Percentiles rank a stretch among this genome's conserved stretches.
Evolutionary conservation across 208 protist genomes (phyloP).

Genomic region (Acanthamoeba royreba): DNA sequence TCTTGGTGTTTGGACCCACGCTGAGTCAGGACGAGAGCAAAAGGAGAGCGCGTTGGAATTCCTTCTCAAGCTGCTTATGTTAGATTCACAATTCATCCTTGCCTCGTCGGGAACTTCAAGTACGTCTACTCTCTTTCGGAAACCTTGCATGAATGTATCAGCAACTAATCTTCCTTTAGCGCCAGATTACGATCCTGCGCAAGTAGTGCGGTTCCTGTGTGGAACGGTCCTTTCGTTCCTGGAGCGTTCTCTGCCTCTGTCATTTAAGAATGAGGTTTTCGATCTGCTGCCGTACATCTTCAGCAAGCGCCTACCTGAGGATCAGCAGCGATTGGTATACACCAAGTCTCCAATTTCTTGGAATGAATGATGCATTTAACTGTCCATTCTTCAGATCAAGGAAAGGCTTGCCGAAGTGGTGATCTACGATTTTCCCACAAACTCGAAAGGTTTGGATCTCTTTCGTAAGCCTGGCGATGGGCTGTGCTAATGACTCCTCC

Average conservation of each 20-base stretch:
- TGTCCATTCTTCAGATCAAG: constrained; percentile 29
- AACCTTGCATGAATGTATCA: background rate
- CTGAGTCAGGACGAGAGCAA: background rate
- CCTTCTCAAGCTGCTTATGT: constrained; percentile 10
- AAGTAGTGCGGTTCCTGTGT: constrained; percentile 28
- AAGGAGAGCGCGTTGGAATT: constrained; percentile 48
- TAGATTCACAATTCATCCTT: background rate
- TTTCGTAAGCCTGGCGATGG: background rate
- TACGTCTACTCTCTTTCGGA: background rate
- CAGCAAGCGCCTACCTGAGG: background rate
- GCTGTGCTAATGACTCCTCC: background rate
- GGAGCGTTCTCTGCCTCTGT: background rate
- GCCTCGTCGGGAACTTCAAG: background rate
- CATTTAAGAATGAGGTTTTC: constrained; percentile 40
- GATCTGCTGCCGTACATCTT: constrained; percentile 42
- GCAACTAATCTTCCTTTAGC: background rate
- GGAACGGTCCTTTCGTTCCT: constrained; percentile 17
- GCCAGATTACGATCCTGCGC: background rate
- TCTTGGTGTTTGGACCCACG: constrained; percentile 8
- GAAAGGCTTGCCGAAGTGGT: constrained; percentile 65
- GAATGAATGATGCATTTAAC: background rate
- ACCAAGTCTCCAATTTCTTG: background rate
- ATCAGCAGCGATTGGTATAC: background rate
- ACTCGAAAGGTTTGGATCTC: constrained; percentile 52
- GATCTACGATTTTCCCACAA: constrained; percentile 65